These are phyloP conservation scores for Penicillium sp. DNA, from an alignment of 2,329 filamentous ascomycete species.

Conservation along the genomic window DNA sequence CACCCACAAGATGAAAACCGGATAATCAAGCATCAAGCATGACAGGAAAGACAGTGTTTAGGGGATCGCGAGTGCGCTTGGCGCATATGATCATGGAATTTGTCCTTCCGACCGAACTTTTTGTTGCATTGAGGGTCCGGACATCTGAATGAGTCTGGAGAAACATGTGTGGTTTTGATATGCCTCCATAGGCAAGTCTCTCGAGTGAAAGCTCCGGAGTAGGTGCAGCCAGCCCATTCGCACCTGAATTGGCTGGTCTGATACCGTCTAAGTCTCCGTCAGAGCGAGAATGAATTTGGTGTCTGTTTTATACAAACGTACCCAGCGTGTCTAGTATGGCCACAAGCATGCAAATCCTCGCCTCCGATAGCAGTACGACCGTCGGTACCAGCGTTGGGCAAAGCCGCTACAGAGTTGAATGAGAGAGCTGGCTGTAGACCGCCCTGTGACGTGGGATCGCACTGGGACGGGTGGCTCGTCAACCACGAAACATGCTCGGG, in stretches of 20 bases:
- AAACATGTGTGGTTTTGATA: constrained; percentile 10
- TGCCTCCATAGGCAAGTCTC: constrained; percentile 11
- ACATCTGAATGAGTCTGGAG: constrained; percentile 5
- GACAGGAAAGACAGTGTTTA: background rate
- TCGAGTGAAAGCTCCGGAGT: constrained; percentile 6
- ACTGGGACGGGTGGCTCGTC: background rate
- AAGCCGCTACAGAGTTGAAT: background rate
- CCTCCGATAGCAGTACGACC: background rate
- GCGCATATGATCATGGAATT: constrained; percentile 4
- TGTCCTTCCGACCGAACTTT: constrained; percentile 12
- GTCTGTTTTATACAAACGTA: background rate
- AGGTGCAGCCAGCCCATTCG: constrained; percentile 6
- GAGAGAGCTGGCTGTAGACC: background rate
- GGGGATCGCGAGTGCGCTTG: constrained; percentile 2
- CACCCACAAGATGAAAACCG: no score
- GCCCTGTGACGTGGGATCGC: background rate
- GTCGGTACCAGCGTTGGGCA: background rate
- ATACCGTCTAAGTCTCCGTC: background rate
- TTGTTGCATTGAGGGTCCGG: constrained; percentile 7
- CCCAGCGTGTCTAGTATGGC: background rate
- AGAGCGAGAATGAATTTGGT: background rate
- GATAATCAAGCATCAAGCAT: background rate
- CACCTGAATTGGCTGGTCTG: constrained; percentile 3
- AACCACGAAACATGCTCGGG: background rate
- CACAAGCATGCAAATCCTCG: background rate